Conservation (phyloP, 139 green algal genomes). For the Chara braunii region DNA sequence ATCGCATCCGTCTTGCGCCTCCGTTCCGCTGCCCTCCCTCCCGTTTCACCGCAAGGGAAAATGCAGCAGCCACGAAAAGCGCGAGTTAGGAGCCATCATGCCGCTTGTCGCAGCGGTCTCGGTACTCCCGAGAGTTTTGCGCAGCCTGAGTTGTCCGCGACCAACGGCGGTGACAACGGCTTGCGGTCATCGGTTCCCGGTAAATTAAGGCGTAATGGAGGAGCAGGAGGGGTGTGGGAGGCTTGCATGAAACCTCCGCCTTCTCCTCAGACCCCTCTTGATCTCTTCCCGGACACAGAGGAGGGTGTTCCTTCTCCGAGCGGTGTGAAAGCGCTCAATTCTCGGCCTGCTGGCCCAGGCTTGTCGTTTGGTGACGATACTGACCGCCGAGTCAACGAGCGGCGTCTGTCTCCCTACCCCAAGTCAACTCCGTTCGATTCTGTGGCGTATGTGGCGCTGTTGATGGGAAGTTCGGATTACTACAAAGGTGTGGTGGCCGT, state of each 20-base stretch:
- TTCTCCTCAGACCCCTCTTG: background rate
- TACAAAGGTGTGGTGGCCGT: constrained; percentile 22
- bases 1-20: too few relatives aligned
- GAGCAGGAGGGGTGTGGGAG: background rate
- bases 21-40: too few relatives aligned
- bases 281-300: background rate
- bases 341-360: background rate
- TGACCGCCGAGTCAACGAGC: background rate
- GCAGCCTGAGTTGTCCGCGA: background rate
- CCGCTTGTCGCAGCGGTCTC: background rate
- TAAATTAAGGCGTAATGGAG: background rate
- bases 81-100: background rate
- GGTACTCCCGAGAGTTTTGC: background rate
- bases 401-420: background rate
- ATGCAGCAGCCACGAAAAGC: background rate
- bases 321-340: background rate
- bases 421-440: background rate
- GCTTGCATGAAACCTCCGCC: background rate
- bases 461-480: constrained; percentile 1
- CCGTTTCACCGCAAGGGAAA: too few relatives aligned
- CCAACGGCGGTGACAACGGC: too few relatives aligned
- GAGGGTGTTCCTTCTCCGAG: background rate
- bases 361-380: constrained; percentile 1
- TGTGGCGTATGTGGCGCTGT: background rate
- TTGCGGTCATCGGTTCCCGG: background rate